A percentile compares a stretch with the other conserved stretches of the same genome.
Evolutionary conservation across 805 yeast genomes (phyloP).

Genomic region (Candida awuae): DNA sequence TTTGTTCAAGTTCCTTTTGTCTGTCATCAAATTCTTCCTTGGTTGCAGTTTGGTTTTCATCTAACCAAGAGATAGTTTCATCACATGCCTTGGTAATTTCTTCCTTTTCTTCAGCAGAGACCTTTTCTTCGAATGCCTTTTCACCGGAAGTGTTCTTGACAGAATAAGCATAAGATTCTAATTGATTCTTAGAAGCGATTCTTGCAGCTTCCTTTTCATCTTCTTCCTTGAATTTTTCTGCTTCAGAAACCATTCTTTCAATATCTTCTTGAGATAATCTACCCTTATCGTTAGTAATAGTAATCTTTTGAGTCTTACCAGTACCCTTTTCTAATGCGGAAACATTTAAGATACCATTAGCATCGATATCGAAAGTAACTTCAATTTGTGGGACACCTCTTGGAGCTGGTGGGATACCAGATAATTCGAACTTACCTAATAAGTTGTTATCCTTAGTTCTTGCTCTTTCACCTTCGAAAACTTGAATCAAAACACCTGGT

Average conservation of each 20-base stretch:
- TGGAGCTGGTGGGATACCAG: conserved; percentile 67
- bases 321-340: conserved; percentile 51
- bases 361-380: conserved; percentile 72
- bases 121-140: conserved; percentile 72
- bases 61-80: conserved; percentile 87
- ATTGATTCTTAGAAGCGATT: conserved; percentile 87
- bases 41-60: conserved; percentile 84
- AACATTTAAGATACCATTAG: conserved; percentile 63
- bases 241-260: conserved; percentile 58
- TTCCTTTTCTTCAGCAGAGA: conserved; percentile 40
- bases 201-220: conserved; percentile 71
- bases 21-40: conserved; percentile 86
- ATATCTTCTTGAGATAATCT: conserved; percentile 57
- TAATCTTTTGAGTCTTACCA: conserved; percentile 44
- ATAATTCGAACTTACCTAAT: conserved; percentile 65
- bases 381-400: conserved; percentile 76
- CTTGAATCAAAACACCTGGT: conserved; percentile 73
- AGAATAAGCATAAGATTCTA: conserved; percentile 92
- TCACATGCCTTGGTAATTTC: conserved; percentile 71
- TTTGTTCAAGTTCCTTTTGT: conserved; percentile 92
- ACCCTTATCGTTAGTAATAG: conserved; percentile 39
- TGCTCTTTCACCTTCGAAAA: conserved; percentile 76
- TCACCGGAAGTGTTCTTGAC: conserved; percentile 77
- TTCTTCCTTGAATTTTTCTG: conserved; percentile 55
- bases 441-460: conserved; percentile 69